Evolutionary conservation across 1,284 basidiomycete genomes (phyloP).

Genomic region (Thecaphora thlaspeos): DNA sequence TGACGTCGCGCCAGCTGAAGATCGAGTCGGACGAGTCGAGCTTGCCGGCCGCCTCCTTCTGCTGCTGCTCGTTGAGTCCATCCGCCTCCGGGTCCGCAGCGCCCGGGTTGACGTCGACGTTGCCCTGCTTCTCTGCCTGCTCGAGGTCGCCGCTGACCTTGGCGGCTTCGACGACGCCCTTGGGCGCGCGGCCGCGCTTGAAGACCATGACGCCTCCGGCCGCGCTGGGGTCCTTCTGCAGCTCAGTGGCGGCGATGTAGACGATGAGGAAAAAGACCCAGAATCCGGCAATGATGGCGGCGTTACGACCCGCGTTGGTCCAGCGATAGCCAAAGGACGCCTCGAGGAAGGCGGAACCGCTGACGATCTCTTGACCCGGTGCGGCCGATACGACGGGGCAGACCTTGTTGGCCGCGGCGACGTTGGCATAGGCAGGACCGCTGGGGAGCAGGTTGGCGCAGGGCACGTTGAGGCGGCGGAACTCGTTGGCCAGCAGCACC

Average conservation of each 20-base stretch:
- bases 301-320: conserved; percentile 31
- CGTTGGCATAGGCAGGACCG: conserved; percentile 24
- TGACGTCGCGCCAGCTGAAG: conserved; percentile 44
- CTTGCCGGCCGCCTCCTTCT: conserved; percentile 26
- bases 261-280: conserved; percentile 36
- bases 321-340: conserved; percentile 46
- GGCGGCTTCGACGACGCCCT: conserved; percentile 3
- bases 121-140: conserved; percentile 4
- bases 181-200: conserved; percentile 21
- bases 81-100: not conserved
- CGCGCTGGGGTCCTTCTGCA: conserved; percentile 19
- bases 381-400: conserved; percentile 36
- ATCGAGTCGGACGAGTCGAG: conserved; percentile 34
- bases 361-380: conserved; percentile 32
- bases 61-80: not conserved
- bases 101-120: not conserved
- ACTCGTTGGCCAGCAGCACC: conserved; percentile 49
- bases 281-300: conserved; percentile 44
- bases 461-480: conserved; percentile 28
- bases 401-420: conserved; percentile 27
- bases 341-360: conserved; percentile 24
- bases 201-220: conserved; percentile 15
- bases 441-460: conserved; percentile 32
- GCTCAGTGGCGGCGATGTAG: not conserved
- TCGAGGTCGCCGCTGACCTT: conserved; percentile 32